A percentile compares a stretch with the other conserved stretches of the same genome.
These are phyloP conservation scores for Pseudopithomyces maydicus DNA, from an alignment of 2,329 filamentous ascomycete genomes.

Conservation along the genomic window DNA sequence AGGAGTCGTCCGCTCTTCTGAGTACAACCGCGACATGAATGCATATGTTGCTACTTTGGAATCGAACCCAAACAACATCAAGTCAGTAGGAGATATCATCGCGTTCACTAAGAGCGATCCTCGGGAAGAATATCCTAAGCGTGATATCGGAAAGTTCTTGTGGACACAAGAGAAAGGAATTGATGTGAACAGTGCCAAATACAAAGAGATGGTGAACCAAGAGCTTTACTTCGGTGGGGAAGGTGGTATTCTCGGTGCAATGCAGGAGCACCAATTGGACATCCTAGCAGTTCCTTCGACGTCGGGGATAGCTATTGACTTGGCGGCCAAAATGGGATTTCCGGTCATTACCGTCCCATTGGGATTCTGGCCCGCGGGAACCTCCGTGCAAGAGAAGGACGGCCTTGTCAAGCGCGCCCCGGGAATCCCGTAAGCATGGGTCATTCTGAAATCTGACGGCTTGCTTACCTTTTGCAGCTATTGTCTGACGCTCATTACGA, in stretches of 20 bases:
- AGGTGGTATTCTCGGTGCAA: conserved; percentile 61
- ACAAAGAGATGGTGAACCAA: conserved; percentile 58
- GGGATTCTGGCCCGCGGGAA: conserved; percentile 56
- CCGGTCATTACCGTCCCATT: conserved; percentile 66
- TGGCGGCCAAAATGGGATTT: conserved; percentile 46
- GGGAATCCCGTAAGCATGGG: conserved; percentile 50
- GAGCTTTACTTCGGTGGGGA: conserved; percentile 58
- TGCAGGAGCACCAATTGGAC: conserved; percentile 59
- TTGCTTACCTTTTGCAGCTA: neutral
- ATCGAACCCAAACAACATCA: conserved; percentile 61
- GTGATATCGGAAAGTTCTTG: conserved; percentile 51
- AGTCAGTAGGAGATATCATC: conserved; percentile 55
- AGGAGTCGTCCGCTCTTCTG: conserved; percentile 55
- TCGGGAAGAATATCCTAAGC: conserved; percentile 61
- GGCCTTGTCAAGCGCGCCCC: conserved; percentile 57
- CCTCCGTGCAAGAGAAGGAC: conserved; percentile 47
- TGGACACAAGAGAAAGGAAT: conserved; percentile 43
- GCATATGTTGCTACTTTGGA: conserved; percentile 60
- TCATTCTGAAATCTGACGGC: neutral
- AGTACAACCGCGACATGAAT: conserved; percentile 61
- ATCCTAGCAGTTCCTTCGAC: conserved; percentile 63
- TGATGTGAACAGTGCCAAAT: conserved; percentile 50
- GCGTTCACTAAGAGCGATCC: conserved; percentile 58
- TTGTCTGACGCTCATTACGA: neutral
- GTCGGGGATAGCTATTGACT: conserved; percentile 50